A percentile compares a stretch with the other conserved stretches of the same genome.
Conservation (phyloP, 768 basidiomycete genomes). For the Amanita pallidorosea region DNA sequence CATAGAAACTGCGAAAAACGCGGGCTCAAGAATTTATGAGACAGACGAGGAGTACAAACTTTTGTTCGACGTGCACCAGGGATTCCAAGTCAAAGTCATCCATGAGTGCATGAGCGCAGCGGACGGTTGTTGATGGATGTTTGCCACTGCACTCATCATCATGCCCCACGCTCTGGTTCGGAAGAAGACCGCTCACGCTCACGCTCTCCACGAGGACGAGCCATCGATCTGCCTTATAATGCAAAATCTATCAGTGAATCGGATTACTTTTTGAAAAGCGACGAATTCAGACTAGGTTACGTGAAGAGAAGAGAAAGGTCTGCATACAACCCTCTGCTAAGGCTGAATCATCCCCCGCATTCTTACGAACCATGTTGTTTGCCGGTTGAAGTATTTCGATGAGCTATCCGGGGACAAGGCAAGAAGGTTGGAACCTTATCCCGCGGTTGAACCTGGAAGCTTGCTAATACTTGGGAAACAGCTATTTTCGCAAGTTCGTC, state of each 20-base stretch:
- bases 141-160: background rate
- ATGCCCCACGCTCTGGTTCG: constrained; percentile 28
- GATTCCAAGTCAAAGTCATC: constrained; percentile 46
- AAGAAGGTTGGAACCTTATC: constrained; percentile 40
- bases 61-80: constrained; percentile 53
- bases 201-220: constrained; percentile 30
- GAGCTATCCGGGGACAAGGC: constrained; percentile 77
- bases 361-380: background rate
- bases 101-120: background rate
- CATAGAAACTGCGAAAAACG: constrained; percentile 54
- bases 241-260: constrained; percentile 62
- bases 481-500: constrained; percentile 91
- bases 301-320: constrained; percentile 48
- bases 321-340: constrained; percentile 11
- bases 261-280: constrained; percentile 84
- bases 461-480: constrained; percentile 25
- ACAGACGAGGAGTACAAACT: constrained; percentile 22
- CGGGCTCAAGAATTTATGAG: background rate
- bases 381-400: constrained; percentile 60
- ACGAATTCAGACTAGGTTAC: constrained; percentile 81
- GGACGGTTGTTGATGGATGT: background rate
- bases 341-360: constrained; percentile 4
- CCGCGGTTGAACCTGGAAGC: constrained; percentile 9
- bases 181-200: constrained; percentile 30
- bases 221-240: constrained; percentile 37